A percentile compares a stretch with the other conserved stretches of the same genome.
Evolutionary conservation across 2,329 filamentous ascomycete species (phyloP).

Genomic region (Dactylellina cionopaga): DNA sequence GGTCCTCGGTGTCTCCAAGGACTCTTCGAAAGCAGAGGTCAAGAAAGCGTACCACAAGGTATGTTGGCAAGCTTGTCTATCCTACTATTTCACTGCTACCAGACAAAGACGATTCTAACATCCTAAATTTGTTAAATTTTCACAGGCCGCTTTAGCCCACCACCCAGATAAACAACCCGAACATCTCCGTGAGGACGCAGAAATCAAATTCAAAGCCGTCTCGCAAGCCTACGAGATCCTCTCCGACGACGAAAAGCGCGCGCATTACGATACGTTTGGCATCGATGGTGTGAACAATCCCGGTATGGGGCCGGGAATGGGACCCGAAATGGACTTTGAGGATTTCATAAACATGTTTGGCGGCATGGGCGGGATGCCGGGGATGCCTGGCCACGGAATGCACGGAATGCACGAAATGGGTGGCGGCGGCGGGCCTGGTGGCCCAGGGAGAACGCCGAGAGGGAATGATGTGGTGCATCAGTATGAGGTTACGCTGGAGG

Average conservation of each 20-base stretch:
- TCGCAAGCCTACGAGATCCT: slow-evolving; percentile 98
- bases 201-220: slow-evolving; percentile 90
- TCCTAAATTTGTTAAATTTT: not conserved
- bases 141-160: slow-evolving; percentile 81
- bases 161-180: slow-evolving; percentile 97
- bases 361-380: slow-evolving; percentile 69
- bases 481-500: slow-evolving; percentile 90
- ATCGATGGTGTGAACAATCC: slow-evolving; percentile 93
- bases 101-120: not conserved
- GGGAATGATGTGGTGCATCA: slow-evolving; percentile 87
- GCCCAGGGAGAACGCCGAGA: slow-evolving; percentile 65
- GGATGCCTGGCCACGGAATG: slow-evolving; percentile 67
- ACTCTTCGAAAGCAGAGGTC: slow-evolving; percentile 80
- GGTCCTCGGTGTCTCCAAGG: slow-evolving; percentile 78
- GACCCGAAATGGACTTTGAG: slow-evolving; percentile 81
- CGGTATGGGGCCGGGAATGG: slow-evolving; percentile 68
- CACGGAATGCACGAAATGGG: slow-evolving; percentile 64
- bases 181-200: slow-evolving; percentile 82
- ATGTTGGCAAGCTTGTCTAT: too few species aligned
- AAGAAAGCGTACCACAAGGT: slow-evolving; percentile 98
- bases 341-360: slow-evolving; percentile 77
- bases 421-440: slow-evolving; percentile 61
- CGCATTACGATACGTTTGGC: slow-evolving; percentile 90
- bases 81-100: slow-evolving; percentile 52
- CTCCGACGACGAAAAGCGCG: slow-evolving; percentile 90